Evolutionary conservation across 495 filamentous ascomycete species (phyloP).

Genomic region (Aspergillus sparsus): DNA sequence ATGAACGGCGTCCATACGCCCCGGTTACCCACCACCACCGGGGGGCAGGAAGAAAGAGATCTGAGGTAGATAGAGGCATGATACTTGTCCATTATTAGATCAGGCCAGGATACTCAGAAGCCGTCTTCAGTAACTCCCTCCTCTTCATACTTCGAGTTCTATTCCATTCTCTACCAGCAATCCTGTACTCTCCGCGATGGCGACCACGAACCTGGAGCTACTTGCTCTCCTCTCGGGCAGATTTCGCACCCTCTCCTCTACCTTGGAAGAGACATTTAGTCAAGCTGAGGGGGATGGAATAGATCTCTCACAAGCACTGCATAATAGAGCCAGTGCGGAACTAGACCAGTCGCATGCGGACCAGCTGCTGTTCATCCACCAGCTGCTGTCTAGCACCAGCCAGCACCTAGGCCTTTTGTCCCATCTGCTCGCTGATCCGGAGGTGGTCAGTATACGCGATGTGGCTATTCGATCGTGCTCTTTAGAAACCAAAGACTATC

Average conservation of each 20-base stretch:
- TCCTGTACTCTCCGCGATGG: too few species aligned
- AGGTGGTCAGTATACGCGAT: background rate
- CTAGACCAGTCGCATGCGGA: background rate
- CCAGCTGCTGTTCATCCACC: background rate
- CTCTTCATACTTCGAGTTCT: too few species aligned
- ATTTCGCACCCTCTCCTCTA: background rate
- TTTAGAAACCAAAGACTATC: background rate
- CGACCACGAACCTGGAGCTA: background rate
- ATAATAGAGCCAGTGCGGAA: background rate
- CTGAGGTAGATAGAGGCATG: too few species aligned
- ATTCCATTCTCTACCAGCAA: too few species aligned
- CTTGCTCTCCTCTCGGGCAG: background rate
- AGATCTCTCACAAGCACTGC: background rate
- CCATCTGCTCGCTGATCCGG: background rate
- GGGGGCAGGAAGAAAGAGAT: too few species aligned
- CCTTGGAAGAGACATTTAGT: background rate
- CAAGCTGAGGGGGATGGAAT: background rate
- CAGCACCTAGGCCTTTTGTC: background rate
- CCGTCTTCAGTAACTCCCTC: too few species aligned
- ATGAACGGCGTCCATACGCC: too few species aligned
- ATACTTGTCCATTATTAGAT: too few species aligned
- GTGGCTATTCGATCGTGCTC: background rate
- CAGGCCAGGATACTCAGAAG: too few species aligned
- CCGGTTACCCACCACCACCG: too few species aligned
- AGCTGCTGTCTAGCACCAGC: background rate